Percentiles rank a stretch among this genome's conserved stretches.
Conservation (phyloP, 2,329 filamentous ascomycete genomes). For the Orbilia quercus region DNA sequence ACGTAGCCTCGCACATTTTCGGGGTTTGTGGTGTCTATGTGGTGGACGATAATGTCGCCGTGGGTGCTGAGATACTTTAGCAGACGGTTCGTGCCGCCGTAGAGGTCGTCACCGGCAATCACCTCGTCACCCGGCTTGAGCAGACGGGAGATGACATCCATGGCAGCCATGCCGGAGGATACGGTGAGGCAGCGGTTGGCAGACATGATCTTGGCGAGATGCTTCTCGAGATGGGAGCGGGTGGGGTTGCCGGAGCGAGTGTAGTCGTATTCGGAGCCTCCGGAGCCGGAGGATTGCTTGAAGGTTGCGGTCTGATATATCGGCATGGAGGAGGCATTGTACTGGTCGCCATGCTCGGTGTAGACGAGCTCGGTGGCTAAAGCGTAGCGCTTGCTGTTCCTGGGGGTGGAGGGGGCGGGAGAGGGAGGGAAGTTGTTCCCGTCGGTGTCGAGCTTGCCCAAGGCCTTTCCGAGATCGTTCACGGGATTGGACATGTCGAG, state of each 20-base stretch:
- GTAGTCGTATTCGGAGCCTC: conserved; percentile 95
- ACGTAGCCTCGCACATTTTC: conserved; percentile 77
- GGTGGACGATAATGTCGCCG: conserved; percentile 91
- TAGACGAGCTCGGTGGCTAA: conserved; percentile 96
- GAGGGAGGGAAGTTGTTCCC: conserved; percentile 89
- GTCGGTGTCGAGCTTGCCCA: conserved; percentile 77
- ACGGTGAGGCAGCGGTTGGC: conserved; percentile 90
- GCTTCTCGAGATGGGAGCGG: conserved; percentile 91
- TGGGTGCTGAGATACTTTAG: conserved; percentile 91
- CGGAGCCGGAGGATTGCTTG: conserved; percentile 85
- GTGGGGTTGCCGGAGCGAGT: conserved; percentile 97
- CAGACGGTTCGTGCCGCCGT: conserved; percentile 92
- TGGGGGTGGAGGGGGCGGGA: conserved; percentile 89
- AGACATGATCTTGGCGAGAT: conserved; percentile 99
- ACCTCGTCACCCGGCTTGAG: conserved; percentile 95
- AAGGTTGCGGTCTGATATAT: conserved; percentile 99
- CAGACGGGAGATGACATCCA: conserved; percentile 94
- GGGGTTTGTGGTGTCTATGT: conserved; percentile 89
- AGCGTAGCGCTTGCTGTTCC: conserved; percentile 86
- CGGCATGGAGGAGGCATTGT: conserved; percentile 93
- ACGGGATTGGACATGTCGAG: conserved; percentile 28
- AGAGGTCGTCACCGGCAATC: conserved; percentile 94
- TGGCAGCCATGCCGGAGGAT: conserved; percentile 94
- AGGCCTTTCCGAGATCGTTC: conserved; percentile 65
- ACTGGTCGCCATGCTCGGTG: conserved; percentile 95